These are phyloP conservation scores for Phascolomyces articulosus DNA, from an alignment of 371 early-diverging fungal genomes.

Conservation along the genomic window DNA sequence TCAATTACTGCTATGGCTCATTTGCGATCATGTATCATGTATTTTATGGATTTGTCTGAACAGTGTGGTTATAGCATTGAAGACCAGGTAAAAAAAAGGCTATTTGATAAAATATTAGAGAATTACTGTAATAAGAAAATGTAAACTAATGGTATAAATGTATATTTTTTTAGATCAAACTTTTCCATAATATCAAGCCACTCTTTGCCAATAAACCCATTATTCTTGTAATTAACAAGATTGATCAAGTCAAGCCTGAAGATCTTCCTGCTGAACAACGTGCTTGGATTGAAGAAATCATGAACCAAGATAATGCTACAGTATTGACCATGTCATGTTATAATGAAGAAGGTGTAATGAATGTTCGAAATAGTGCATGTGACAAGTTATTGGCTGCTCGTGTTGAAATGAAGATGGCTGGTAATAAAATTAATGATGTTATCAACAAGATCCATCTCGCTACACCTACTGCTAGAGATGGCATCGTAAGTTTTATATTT, in stretches of 20 bases:
- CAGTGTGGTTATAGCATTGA: conserved; percentile 98
- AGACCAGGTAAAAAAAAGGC: conserved; percentile 81
- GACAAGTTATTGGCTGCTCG: conserved; percentile 91
- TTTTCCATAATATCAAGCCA: conserved; percentile 98
- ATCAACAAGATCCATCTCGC: conserved; percentile 96
- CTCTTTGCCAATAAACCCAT: conserved; percentile 99
- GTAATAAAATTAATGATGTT: conserved; percentile 88
- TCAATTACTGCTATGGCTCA: conserved; percentile 99
- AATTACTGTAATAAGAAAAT: no score
- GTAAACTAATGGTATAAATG: no score
- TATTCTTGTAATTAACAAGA: conserved; percentile 97
- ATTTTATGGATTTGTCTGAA: conserved; percentile 99
- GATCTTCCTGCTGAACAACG: conserved; percentile 80
- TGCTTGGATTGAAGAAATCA: conserved; percentile 75
- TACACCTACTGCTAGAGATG: conserved; percentile 84
- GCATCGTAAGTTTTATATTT: conserved; percentile 24
- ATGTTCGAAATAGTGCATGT: conserved; percentile 92
- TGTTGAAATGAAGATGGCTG: conserved; percentile 95
- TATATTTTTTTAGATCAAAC: conserved; percentile 51
- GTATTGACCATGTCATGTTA: conserved; percentile 88
- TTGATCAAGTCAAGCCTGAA: conserved; percentile 84
- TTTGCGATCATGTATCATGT: conserved; percentile 96
- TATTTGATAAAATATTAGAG: no score
- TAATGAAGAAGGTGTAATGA: conserved; percentile 96
- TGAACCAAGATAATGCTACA: conserved; percentile 71